Conservation (phyloP, 495 filamentous ascomycete species). For the Lophiotrema nucula region DNA sequence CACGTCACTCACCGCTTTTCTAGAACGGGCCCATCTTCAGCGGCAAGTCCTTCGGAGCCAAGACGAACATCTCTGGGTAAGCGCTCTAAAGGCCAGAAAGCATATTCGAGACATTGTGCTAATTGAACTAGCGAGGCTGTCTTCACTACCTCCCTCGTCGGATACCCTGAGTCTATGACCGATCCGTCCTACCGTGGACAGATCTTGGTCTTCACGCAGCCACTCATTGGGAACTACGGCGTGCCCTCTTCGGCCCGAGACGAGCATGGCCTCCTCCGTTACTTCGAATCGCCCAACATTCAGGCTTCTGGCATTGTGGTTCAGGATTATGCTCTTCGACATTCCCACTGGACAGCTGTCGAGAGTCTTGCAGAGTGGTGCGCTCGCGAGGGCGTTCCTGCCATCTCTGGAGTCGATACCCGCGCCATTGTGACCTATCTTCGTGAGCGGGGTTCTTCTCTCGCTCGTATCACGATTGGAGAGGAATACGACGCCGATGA, state of each 20-base stretch:
- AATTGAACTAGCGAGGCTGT: too few relatives aligned
- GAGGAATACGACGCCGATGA: constrained; percentile 99
- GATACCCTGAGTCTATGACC: constrained; percentile 97
- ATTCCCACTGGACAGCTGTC: constrained; percentile 98
- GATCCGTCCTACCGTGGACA: constrained; percentile 98
- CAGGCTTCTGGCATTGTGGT: constrained; percentile 96
- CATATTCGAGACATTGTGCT: too few relatives aligned
- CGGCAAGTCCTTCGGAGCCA: constrained; percentile 89
- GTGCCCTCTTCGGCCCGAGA: constrained; percentile 78
- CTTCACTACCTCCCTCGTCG: constrained; percentile 90
- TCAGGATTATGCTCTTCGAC: constrained; percentile 85
- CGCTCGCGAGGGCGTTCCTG: constrained; percentile 89
- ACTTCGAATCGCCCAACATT: constrained; percentile 95
- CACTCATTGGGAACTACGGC: constrained; percentile 98
- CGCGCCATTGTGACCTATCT: constrained; percentile 93
- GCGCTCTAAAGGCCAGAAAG: too few relatives aligned
- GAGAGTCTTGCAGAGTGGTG: constrained; percentile 94
- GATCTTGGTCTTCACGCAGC: constrained; percentile 96
- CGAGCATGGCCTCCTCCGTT: constrained; percentile 74
- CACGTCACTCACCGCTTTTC: constrained; percentile 28
- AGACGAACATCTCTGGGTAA: constrained; percentile 88
- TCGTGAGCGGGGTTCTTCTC: constrained; percentile 91
- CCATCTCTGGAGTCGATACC: constrained; percentile 95
- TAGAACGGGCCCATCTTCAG: constrained; percentile 87
- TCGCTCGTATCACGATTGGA: constrained; percentile 91